Evolutionary conservation across 1,284 basidiomycete species (phyloP).

Genomic region (Ustanciosporium gigantosporum): DNA sequence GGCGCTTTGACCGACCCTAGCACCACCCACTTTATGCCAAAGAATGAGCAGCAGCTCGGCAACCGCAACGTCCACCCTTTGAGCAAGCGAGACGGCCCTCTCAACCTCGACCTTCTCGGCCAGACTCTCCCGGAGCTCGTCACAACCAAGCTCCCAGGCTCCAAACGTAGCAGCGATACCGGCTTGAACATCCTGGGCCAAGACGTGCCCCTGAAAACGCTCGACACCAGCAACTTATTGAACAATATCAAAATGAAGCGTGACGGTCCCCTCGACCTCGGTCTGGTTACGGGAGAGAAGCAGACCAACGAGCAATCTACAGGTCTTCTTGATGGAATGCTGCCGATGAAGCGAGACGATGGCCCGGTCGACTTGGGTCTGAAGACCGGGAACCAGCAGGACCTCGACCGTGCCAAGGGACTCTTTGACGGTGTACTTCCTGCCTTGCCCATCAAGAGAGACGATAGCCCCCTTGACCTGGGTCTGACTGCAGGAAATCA

Average conservation of each 20-base stretch:
- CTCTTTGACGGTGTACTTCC: neutral
- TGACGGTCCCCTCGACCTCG: conserved; percentile 7
- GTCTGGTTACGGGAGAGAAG: conserved; percentile 16
- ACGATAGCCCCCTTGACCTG: neutral
- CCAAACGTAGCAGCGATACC: neutral
- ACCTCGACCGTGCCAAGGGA: neutral
- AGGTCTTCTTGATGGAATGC: conserved; percentile 7
- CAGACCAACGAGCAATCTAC: conserved; percentile 13
- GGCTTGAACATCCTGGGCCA: conserved; percentile 1
- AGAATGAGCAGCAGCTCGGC: conserved; percentile 23
- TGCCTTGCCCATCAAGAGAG: too few species aligned
- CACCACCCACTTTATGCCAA: conserved; percentile 8
- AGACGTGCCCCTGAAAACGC: conserved; percentile 7
- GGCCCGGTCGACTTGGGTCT: conserved; percentile 1
- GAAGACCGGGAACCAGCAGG: neutral
- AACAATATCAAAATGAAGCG: conserved; percentile 7
- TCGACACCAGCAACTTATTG: neutral
- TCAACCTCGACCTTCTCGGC: too few species aligned
- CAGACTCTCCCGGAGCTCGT: neutral
- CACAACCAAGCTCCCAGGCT: neutral
- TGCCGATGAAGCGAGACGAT: neutral
- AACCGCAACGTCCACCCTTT: conserved; percentile 24
- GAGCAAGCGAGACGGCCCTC: conserved; percentile 11
- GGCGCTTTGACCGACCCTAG: neutral
- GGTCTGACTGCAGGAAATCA: neutral